Conservation (phyloP, 805 yeast species). For the Barnettozyma siamensis region DNA sequence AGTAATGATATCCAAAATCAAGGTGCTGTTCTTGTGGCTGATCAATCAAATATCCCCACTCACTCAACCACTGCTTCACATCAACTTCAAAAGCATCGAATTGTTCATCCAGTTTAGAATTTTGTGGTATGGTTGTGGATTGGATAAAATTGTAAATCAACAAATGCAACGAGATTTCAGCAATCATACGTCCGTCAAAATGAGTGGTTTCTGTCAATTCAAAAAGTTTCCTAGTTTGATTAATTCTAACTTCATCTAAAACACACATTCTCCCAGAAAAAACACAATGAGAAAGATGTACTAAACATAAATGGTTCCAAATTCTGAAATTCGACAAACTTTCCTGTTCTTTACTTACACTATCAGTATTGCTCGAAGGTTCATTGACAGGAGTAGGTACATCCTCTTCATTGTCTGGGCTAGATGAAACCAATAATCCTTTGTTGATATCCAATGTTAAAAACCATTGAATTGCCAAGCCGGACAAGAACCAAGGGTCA, state of each 20-base stretch:
- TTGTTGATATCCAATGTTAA: constrained; percentile 40
- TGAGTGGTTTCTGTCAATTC: constrained; percentile 59
- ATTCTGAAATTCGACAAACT: constrained; percentile 53
- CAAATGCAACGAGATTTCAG: constrained; percentile 60
- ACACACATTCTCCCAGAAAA: constrained; percentile 61
- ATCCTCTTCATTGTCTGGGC: constrained; percentile 6
- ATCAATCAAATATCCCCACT: constrained; percentile 63
- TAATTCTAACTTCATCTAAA: constrained; percentile 53
- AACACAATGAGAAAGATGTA: constrained; percentile 61
- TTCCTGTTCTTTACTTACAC: constrained; percentile 28
- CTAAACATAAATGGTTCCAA: constrained; percentile 67
- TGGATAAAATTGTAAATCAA: constrained; percentile 56
- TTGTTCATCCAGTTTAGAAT: constrained; percentile 8
- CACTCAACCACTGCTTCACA: constrained; percentile 54
- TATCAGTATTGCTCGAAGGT: constrained; percentile 28
- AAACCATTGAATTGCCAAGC: constrained; percentile 59
- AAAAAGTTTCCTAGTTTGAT: constrained; percentile 52
- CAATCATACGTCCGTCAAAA: constrained; percentile 78
- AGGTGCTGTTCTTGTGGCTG: constrained; percentile 73
- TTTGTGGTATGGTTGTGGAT: constrained; percentile 16
- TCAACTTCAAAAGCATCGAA: constrained; percentile 39
- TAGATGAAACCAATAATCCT: constrained; percentile 18
- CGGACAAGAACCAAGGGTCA: constrained; percentile 69
- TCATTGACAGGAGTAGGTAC: constrained; percentile 15
- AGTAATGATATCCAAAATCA: constrained; percentile 63